A percentile compares a stretch with the other conserved stretches of the same genome.
phyloP scores from a whole-genome alignment of 352 stramenopile genomes.

The Pythium angustatum region DNA sequence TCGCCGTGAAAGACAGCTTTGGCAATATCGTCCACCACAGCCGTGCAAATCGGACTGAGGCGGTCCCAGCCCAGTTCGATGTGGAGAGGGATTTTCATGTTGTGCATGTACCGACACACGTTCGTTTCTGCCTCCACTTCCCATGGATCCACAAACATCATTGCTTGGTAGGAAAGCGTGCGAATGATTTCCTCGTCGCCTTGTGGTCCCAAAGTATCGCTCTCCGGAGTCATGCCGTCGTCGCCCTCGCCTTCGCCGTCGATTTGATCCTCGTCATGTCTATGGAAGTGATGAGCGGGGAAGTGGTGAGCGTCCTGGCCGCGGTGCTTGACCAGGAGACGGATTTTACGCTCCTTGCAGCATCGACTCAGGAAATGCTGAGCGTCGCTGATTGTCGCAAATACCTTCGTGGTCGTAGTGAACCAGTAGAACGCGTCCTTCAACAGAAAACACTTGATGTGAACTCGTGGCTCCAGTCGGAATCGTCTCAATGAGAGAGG shows the following conservation, averaged over 20 bases:
- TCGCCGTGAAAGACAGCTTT: conserved; percentile 63
- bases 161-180: conserved; percentile 41
- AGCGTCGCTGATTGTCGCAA: conserved; percentile 34
- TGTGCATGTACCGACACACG: conserved; percentile 65
- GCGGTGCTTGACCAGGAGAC: conserved; percentile 61
- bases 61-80: conserved; percentile 80
- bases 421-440: conserved; percentile 76
- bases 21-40: conserved; percentile 67
- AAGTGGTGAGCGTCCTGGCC: conserved; percentile 58
- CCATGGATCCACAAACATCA: conserved; percentile 86
- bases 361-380: conserved; percentile 69
- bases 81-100: conserved; percentile 39
- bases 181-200: conserved; percentile 1
- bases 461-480: conserved; percentile 69
- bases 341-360: conserved; percentile 72
- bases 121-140: conserved; percentile 75
- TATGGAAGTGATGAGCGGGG: conserved; percentile 19
- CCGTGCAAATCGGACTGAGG: conserved; percentile 60
- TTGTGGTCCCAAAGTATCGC: neutral
- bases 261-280: conserved; percentile 23
- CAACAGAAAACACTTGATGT: conserved; percentile 72
- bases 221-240: conserved; percentile 16
- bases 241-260: conserved; percentile 16
- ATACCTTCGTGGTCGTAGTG: conserved; percentile 39
- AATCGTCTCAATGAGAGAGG: conserved; percentile 54